Percentiles rank a stretch among this genome's conserved stretches.
Conservation (phyloP, 2,329 filamentous ascomycete genomes). For the Pseudophaeomoniella oleicola region DNA sequence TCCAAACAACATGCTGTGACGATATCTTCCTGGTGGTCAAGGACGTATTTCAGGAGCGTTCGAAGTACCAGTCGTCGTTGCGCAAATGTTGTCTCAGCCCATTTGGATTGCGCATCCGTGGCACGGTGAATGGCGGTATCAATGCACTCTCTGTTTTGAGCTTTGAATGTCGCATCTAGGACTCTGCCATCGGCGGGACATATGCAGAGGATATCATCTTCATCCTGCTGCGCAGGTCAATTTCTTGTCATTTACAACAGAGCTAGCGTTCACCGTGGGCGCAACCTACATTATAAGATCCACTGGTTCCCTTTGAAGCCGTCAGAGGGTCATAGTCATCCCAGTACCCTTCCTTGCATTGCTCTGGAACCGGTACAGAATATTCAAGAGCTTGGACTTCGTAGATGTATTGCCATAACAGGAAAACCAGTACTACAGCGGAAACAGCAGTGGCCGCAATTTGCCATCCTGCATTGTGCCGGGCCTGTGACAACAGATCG, state of each 20-base stretch:
- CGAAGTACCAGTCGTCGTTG: slow-evolving; percentile 66
- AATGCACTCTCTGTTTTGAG: slow-evolving; percentile 61
- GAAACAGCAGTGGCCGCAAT: background rate
- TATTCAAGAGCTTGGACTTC: background rate
- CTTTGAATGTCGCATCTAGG: slow-evolving; percentile 47
- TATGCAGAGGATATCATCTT: slow-evolving; percentile 4
- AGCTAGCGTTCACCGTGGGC: too few species aligned
- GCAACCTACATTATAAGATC: too few species aligned
- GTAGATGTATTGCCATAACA: too few species aligned
- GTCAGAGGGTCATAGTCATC: background rate
- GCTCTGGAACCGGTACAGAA: background rate
- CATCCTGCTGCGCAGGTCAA: background rate
- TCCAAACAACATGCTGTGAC: slow-evolving; percentile 76
- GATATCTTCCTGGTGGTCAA: slow-evolving; percentile 81
- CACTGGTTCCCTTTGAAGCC: too few species aligned
- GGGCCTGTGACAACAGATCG: background rate
- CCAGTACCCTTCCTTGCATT: background rate
- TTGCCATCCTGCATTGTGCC: background rate
- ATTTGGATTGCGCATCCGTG: slow-evolving; percentile 57
- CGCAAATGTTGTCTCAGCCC: slow-evolving; percentile 63
- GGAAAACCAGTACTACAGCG: background rate
- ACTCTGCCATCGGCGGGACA: slow-evolving; percentile 78
- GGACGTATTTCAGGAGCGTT: slow-evolving; percentile 60
- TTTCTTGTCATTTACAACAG: too few species aligned
- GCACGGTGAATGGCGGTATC: slow-evolving; percentile 65